These are phyloP conservation scores for Aphanomyces euteiches DNA, from an alignment of 352 stramenopile genomes.

Conservation along the genomic window DNA sequence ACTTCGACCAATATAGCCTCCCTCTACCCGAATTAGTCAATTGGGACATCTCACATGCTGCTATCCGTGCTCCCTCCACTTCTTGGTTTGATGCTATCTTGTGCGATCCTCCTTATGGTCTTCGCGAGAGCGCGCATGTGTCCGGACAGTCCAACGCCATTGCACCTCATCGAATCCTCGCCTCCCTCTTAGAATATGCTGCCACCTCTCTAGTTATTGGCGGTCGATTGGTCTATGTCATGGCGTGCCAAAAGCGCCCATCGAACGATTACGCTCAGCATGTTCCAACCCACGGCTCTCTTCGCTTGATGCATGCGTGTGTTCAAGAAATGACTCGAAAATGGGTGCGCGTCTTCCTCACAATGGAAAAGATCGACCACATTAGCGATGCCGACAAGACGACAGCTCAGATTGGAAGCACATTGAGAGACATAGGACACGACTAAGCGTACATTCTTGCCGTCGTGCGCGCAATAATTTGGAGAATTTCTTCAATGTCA, in stretches of 20 bases:
- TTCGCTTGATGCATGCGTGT: conserved; percentile 33
- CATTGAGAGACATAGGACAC: neutral
- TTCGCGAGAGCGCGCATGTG: conserved; percentile 63
- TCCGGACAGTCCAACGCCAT: conserved; percentile 44
- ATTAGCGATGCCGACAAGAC: neutral
- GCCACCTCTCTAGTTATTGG: conserved; percentile 35
- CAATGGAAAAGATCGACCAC: conserved; percentile 35
- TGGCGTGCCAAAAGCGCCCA: conserved; percentile 31
- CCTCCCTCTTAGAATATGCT: conserved; percentile 79
- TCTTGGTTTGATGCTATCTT: conserved; percentile 58
- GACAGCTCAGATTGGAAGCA: neutral
- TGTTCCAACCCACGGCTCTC: conserved; percentile 36
- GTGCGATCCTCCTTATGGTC: conserved; percentile 70
- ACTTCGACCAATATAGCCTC: conserved; percentile 75
- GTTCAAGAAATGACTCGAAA: conserved; percentile 35
- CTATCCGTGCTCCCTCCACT: conserved; percentile 10
- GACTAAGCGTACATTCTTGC: conserved; percentile 77
- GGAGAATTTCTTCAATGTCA: conserved; percentile 87
- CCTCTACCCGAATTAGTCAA: conserved; percentile 78
- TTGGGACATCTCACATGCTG: conserved; percentile 46
- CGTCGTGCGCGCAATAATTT: conserved; percentile 81
- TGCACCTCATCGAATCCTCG: conserved; percentile 81
- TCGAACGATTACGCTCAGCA: conserved; percentile 29
- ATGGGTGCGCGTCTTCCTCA: conserved; percentile 35
- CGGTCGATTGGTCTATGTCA: conserved; percentile 43